Evolutionary conservation across 768 basidiomycete species (phyloP), one percentile per base, ranked within the genome.

Genomic region (Boletus eberwhitei): DNA sequence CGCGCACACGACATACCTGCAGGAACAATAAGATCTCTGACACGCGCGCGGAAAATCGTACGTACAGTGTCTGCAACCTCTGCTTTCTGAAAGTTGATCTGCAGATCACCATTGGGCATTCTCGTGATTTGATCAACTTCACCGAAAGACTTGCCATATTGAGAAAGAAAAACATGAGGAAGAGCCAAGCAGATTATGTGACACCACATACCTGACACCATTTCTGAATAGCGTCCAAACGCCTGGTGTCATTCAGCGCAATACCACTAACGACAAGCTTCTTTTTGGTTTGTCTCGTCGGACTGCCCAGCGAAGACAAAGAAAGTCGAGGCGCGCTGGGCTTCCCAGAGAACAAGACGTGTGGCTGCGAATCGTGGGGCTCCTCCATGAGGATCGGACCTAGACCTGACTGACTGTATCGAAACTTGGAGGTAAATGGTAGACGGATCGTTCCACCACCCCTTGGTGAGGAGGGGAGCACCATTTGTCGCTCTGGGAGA

Each of bases 11-110:
- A 64, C 88, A 91, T 3, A 90, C 88, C 88, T 90, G 54, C 9
- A 49, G 39, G 32, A 32, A 54, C 29, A 16, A 22, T 64, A 53
- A 61, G 60, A 60, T 37, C 37, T 16, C 5, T 13, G 13, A 35
- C 6, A 19, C 12, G 19, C 22, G 2, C 16, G 1, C 13, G 6
- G 29, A 42, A 50, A 31, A 50, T 9, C 2, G 12, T 48, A 75
- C 85, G 26, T 65, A 90, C 89, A 8, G 86, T 90, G 58, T 90
- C 89, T 21, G 89, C 89, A 11, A 91, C 88, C 54, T 90, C 88
- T 47, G 85, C 77, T 50, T 80, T 82, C 44, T 82, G 79, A 63
- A 90, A 91, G 62, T 86, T 82, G 46, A 91, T 77, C 62, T 88
- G 84, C n/a, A 90, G 71, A 69, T 91, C 88, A 41, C 86, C 86